Percentiles rank a stretch among this genome's conserved stretches.
Evolutionary conservation across 129 eudicot genomes (phyloP).

Genomic region (Centrapalus pauciflorus): DNA sequence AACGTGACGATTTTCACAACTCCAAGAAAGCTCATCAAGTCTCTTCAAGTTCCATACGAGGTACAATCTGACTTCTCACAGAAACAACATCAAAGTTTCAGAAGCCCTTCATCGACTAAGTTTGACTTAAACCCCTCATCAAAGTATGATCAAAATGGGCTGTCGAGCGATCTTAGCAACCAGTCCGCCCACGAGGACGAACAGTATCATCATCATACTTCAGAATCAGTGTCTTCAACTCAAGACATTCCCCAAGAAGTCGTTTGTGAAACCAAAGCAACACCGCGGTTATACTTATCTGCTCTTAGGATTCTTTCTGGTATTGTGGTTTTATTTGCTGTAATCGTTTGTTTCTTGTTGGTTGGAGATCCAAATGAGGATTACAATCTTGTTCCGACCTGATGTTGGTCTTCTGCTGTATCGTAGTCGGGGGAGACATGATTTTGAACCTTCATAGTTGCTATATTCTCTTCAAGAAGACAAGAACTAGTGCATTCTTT

Average conservation of each 20-base stretch:
- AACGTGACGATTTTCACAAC: constrained; percentile 55
- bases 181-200: constrained; percentile 14
- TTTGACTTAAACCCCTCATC: constrained; percentile 32
- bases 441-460: neutral
- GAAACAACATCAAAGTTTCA: constrained; percentile 29
- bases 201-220: constrained; percentile 23
- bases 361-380: constrained; percentile 33
- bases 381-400: constrained; percentile 59
- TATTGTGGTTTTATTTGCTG: constrained; percentile 36
- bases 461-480: too few relatives aligned
- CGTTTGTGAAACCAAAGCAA: constrained; percentile 15
- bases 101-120: constrained; percentile 33
- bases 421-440: neutral
- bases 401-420: constrained; percentile 17
- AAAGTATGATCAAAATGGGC: constrained; percentile 34
- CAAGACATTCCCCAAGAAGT: constrained; percentile 31
- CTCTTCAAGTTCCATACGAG: constrained; percentile 56
- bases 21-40: constrained; percentile 62
- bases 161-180: constrained; percentile 14
- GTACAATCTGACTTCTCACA: constrained; percentile 23
- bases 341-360: constrained; percentile 32
- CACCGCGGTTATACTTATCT: constrained; percentile 2
- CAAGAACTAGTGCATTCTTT: too few relatives aligned
- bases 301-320: constrained; percentile 12
- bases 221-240: constrained; percentile 69